Percentiles rank a stretch among this genome's conserved stretches.
These are phyloP conservation scores for Tuber indicum DNA, from an alignment of 495 filamentous ascomycete species.

Conservation along the genomic window DNA sequence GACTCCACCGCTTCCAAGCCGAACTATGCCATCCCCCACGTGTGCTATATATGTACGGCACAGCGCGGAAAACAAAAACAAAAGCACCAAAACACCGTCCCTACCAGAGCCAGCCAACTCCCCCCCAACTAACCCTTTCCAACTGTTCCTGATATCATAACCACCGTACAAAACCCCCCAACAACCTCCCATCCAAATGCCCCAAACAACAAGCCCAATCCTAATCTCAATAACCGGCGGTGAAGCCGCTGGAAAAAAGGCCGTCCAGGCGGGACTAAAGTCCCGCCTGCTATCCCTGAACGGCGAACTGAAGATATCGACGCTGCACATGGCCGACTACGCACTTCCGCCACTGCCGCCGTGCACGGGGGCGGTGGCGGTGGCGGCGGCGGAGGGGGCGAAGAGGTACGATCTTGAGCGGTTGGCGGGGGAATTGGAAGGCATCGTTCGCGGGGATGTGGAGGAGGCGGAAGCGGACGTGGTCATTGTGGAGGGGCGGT, in stretches of 20 bases:
- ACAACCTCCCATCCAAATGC: conserved; percentile 2
- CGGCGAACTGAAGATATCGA: conserved; percentile 20
- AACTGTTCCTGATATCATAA: too few relatives aligned
- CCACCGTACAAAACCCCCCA: too few relatives aligned
- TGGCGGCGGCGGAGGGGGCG: background rate
- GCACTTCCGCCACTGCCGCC: background rate
- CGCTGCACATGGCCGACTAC: conserved; percentile 32
- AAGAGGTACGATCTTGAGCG: conserved; percentile 26
- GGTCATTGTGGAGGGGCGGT: conserved; percentile 35
- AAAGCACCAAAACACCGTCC: too few relatives aligned
- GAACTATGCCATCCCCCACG: too few relatives aligned
- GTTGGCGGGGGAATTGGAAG: conserved; percentile 15
- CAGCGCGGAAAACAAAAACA: too few relatives aligned
- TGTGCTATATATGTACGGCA: too few relatives aligned
- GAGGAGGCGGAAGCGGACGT: conserved; percentile 22
- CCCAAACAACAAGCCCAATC: conserved; percentile 22
- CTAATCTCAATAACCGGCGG: conserved; percentile 23
- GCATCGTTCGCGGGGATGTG: background rate
- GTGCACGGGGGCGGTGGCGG: background rate
- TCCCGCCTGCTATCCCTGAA: conserved; percentile 17
- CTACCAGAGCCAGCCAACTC: too few relatives aligned
- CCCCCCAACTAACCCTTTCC: too few relatives aligned
- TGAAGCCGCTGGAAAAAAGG: conserved; percentile 35
- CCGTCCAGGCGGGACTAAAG: conserved; percentile 27
- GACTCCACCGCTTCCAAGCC: too few relatives aligned